Evolutionary conservation across 2,329 filamentous ascomycete species (phyloP).

Genomic region (Emydomyces testavorans): DNA sequence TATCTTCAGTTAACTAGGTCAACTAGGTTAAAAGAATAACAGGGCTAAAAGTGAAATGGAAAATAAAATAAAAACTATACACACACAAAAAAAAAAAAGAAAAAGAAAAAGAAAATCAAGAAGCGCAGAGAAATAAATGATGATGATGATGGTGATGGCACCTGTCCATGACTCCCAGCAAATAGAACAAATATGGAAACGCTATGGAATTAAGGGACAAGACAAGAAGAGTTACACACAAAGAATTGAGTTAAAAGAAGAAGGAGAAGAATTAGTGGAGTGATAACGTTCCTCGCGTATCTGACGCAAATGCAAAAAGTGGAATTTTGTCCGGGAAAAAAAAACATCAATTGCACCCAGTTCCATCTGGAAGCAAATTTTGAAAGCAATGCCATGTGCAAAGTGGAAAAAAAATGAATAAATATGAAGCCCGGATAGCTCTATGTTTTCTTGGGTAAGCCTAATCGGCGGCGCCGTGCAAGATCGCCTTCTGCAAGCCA

Average conservation of each 20-base stretch:
- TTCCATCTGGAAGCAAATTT: neutral
- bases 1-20: no score
- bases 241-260: neutral
- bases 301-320: neutral
- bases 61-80: neutral
- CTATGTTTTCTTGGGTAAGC: constrained; percentile 28
- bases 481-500: constrained; percentile 90
- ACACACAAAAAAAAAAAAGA: neutral
- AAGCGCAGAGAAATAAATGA: neutral
- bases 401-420: neutral
- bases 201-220: no score
- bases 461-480: constrained; percentile 45
- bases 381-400: neutral
- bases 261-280: neutral
- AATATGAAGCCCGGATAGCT: no score
- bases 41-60: no score
- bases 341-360: neutral
- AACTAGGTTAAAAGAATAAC: no score
- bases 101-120: neutral
- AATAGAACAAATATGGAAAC: no score
- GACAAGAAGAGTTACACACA: no score
- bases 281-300: neutral
- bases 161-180: constrained; percentile 4
- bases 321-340: no score
- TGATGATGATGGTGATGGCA: neutral